These are phyloP conservation scores for Eragrostis tef DNA, from an alignment of 202 grass and related monocot genomes.

Conservation along the genomic window DNA sequence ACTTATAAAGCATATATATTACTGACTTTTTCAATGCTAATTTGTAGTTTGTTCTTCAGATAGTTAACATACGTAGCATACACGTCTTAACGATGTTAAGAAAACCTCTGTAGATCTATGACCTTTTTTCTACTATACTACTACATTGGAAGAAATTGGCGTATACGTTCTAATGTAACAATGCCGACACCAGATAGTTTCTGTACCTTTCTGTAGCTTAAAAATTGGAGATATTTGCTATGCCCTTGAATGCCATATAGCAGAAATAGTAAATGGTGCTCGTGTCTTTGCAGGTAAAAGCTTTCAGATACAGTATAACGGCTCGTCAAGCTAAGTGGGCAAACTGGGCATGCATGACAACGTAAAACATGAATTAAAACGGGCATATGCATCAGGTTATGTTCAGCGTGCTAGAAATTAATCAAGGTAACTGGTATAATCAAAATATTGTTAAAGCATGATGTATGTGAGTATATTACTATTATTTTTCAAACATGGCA, in stretches of 20 bases:
- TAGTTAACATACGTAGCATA: not conserved
- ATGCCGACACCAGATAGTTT: not conserved
- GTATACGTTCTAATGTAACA: not conserved
- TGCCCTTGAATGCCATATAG: conserved; percentile 37
- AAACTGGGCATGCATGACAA: not conserved
- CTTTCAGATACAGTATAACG: conserved; percentile 1
- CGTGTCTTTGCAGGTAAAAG: conserved; percentile 23
- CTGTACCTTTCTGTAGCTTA: not conserved
- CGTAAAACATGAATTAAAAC: not conserved
- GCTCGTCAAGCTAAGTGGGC: not conserved
- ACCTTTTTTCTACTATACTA: not conserved
- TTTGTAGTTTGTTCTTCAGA: not conserved
- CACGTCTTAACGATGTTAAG: not conserved
- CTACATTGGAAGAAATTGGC: not conserved
- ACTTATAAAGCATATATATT: not conserved
- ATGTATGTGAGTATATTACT: not conserved
- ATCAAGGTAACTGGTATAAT: not conserved
- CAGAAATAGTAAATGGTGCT: conserved; percentile 37
- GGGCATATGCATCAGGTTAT: not conserved
- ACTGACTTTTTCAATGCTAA: not conserved
- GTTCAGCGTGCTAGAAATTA: not conserved
- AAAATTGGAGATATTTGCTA: not conserved
- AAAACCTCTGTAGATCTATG: not conserved
- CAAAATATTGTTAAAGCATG: not conserved
- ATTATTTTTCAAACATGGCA: too few relatives aligned